Evolutionary conservation across 2,329 filamentous ascomycete genomes (phyloP).

Genomic region (Graphilbum ipis-grandicollis): DNA sequence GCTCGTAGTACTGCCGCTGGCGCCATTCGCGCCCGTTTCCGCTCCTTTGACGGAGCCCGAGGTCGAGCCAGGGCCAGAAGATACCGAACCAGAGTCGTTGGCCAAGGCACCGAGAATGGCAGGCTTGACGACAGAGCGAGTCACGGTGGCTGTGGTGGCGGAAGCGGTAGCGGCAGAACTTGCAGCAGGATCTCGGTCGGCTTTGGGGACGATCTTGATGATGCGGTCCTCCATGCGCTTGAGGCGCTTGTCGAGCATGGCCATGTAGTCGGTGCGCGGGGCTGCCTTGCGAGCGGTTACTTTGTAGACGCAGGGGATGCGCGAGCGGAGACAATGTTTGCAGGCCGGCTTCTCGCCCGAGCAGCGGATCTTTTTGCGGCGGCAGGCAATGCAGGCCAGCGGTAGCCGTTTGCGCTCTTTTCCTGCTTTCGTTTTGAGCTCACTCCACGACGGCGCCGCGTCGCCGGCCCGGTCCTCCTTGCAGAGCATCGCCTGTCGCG

Average conservation of each 20-base stretch:
- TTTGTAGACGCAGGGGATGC: conserved; percentile 95
- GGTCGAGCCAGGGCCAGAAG: no score
- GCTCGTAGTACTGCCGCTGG: no score
- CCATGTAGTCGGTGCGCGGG: conserved; percentile 95
- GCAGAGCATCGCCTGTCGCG: conserved; percentile 7
- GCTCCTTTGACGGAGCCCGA: no score
- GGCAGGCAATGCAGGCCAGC: conserved; percentile 85
- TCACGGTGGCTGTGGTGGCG: conserved; percentile 32
- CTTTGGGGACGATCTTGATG: conserved; percentile 84
- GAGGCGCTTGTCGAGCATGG: conserved; percentile 88
- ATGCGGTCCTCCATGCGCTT: conserved; percentile 97
- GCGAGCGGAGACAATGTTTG: conserved; percentile 83
- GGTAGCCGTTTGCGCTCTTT: conserved; percentile 91
- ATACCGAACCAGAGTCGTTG: no score
- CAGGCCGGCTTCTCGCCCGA: conserved; percentile 95
- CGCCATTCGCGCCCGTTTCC: not conserved
- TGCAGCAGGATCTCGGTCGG: conserved; percentile 62
- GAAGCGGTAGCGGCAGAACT: conserved; percentile 30
- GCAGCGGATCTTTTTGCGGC: conserved; percentile 93
- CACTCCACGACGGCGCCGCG: conserved; percentile 51
- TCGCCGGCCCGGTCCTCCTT: conserved; percentile 40
- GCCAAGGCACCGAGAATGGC: no score
- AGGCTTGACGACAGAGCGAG: conserved; percentile 72
- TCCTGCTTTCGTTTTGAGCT: conserved; percentile 78
- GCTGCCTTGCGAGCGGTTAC: conserved; percentile 88